Evolutionary conservation across 78 protist species (phyloP).

Genomic region (Dictyostelium purpureum): DNA sequence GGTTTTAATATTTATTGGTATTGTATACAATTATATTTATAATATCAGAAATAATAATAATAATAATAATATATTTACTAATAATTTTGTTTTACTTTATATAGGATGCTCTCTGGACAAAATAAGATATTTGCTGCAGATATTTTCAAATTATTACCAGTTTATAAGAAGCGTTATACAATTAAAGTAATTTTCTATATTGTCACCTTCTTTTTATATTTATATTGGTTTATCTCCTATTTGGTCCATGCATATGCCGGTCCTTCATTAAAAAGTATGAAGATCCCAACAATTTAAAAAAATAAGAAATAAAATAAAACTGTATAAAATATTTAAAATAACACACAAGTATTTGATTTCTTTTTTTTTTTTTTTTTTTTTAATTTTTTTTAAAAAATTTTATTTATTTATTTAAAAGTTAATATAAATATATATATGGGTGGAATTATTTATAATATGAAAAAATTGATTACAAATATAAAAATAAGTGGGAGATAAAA

Average conservation of each 20-base stretch:
- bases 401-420: background rate
- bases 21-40: background rate
- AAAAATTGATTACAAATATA: too few species aligned
- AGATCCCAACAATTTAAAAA: background rate
- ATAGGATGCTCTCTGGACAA: background rate
- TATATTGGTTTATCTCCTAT: constrained; percentile 41
- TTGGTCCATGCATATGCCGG: background rate
- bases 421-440: background rate
- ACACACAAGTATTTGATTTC: background rate
- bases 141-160: constrained; percentile 32
- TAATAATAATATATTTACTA: background rate
- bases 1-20: constrained; percentile 32
- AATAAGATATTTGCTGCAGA: constrained; percentile 26
- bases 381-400: background rate
- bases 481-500: too few species aligned
- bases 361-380: background rate
- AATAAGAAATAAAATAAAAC: background rate
- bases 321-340: background rate
- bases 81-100: background rate
- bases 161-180: constrained; percentile 35
- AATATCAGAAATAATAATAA: background rate
- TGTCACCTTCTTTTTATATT: constrained; percentile 60
- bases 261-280: background rate
- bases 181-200: constrained; percentile 37
- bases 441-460: background rate